phyloP scores from a whole-genome alignment of 2,329 filamentous ascomycete genomes.

The Diaporthe citri region DNA sequence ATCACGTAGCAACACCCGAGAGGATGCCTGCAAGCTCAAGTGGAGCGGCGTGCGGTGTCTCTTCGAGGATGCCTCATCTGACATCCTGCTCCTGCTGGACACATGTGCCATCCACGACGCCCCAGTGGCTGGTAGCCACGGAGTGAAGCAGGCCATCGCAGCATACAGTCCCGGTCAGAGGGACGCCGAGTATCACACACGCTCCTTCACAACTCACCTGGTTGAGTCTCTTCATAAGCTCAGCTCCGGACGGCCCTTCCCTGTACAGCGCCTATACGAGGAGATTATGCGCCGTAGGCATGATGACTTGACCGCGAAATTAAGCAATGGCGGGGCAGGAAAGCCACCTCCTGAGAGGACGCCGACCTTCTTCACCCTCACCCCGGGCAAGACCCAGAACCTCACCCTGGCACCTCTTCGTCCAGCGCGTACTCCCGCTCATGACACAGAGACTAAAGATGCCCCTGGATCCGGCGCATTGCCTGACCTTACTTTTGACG shows the following conservation, averaged over 20 bases:
- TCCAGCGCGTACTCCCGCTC: constrained; percentile 38
- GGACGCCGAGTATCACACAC: constrained; percentile 57
- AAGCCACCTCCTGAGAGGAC: constrained; percentile 53
- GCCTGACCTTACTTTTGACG: constrained; percentile 71
- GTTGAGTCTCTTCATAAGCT: constrained; percentile 68
- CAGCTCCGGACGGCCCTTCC: constrained; percentile 66
- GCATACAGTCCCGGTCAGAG: constrained; percentile 68
- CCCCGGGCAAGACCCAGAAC: constrained; percentile 64
- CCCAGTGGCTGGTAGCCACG: constrained; percentile 63
- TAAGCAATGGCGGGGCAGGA: constrained; percentile 61
- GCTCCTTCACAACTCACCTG: constrained; percentile 70
- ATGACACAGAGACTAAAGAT: constrained; percentile 42
- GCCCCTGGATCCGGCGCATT: constrained; percentile 58
- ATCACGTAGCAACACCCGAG: constrained; percentile 63
- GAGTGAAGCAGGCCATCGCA: constrained; percentile 73
- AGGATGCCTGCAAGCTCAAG: constrained; percentile 71
- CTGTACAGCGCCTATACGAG: constrained; percentile 67
- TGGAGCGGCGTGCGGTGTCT: constrained; percentile 74
- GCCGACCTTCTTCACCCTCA: constrained; percentile 69
- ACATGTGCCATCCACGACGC: constrained; percentile 69
- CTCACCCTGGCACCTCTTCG: constrained; percentile 65
- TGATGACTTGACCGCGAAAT: constrained; percentile 55
- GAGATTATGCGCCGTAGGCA: constrained; percentile 63
- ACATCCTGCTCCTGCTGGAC: constrained; percentile 73
- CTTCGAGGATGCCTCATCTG: constrained; percentile 72